Percentiles rank a stretch among this genome's conserved stretches.
Conservation (phyloP, 2,329 filamentous ascomycete genomes). For the Neonectria neomacrospora region DNA sequence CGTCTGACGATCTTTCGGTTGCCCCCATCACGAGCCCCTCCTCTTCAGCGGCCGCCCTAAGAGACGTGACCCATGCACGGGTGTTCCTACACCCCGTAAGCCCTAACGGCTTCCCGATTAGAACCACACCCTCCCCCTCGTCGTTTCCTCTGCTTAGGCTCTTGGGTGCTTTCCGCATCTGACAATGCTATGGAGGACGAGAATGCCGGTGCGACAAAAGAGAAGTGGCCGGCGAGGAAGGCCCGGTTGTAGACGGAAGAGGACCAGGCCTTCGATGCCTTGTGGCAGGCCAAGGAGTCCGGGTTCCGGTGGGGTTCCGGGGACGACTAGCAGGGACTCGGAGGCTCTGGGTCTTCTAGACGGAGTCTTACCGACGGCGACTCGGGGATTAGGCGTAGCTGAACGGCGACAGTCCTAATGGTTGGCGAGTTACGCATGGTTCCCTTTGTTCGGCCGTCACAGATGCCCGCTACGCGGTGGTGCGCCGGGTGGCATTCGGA, state of each 20-base stretch:
- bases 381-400: slow-evolving; percentile 6
- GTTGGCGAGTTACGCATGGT: slow-evolving; percentile 3
- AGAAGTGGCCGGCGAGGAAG: slow-evolving; percentile 7
- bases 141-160: slow-evolving; percentile 13
- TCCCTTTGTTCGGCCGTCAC: slow-evolving; percentile 32
- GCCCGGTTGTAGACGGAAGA: slow-evolving; percentile 9
- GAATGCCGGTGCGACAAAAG: slow-evolving; percentile 7
- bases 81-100: slow-evolving; percentile 40
- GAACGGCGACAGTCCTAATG: neutral
- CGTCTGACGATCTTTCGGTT: slow-evolving; percentile 25
- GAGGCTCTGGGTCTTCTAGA: neutral
- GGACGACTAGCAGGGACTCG: slow-evolving; percentile 1
- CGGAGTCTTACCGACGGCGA: slow-evolving; percentile 11
- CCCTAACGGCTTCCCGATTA: slow-evolving; percentile 36
- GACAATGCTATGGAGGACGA: slow-evolving; percentile 7
- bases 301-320: slow-evolving; percentile 8
- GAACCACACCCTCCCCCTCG: slow-evolving; percentile 27
- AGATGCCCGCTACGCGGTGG: slow-evolving; percentile 50
- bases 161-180: slow-evolving; percentile 14
- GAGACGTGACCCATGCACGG: slow-evolving; percentile 24
- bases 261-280: neutral
- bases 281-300: neutral
- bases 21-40: slow-evolving; percentile 16
- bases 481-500: slow-evolving; percentile 65
- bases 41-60: slow-evolving; percentile 17